Percentiles rank a stretch among this genome's conserved stretches.
These are phyloP conservation scores for Penstemon eatonii DNA, from an alignment of 257 asterid species.

Conservation along the genomic window DNA sequence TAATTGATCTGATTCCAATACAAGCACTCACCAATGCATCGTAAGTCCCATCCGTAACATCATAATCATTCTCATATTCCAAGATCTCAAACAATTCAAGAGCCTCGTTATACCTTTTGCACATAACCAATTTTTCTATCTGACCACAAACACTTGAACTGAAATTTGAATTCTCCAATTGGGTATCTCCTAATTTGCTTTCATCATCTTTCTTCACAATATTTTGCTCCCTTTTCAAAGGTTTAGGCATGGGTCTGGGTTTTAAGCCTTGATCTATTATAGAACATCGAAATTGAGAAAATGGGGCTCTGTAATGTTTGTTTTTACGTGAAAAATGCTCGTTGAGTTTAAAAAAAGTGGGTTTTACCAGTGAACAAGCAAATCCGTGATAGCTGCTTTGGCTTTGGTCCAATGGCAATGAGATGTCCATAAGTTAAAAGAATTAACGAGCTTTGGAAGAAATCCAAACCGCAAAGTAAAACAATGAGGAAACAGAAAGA, in stretches of 20 bases:
- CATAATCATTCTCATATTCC: constrained; percentile 42
- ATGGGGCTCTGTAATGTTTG: constrained; percentile 32
- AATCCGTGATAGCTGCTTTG: constrained; percentile 38
- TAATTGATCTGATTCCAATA: constrained; percentile 63
- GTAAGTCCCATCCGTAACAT: constrained; percentile 48
- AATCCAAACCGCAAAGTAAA: too few species aligned
- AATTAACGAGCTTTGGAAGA: too few species aligned
- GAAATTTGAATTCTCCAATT: constrained; percentile 29
- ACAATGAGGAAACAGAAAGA: too few species aligned
- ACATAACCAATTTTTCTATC: constrained; percentile 69
- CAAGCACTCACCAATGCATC: constrained; percentile 75
- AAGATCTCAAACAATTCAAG: constrained; percentile 75
- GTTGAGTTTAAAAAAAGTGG: constrained; percentile 31
- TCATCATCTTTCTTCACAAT: constrained; percentile 28
- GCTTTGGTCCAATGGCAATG: constrained; percentile 58
- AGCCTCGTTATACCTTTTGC: constrained; percentile 62
- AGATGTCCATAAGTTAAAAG: constrained; percentile 44
- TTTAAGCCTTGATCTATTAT: constrained; percentile 49
- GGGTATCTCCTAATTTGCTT: constrained; percentile 24
- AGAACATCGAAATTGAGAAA: constrained; percentile 47
- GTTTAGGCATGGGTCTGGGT: constrained; percentile 50
- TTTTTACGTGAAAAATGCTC: constrained; percentile 29
- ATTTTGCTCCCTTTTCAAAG: constrained; percentile 29
- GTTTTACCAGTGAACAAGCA: constrained; percentile 41
- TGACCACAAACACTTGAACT: constrained; percentile 51